Evolutionary conservation across 441 rosid genomes (phyloP), one percentile per base, ranked within the genome.

Genomic region (Corymbia citriodora): DNA sequence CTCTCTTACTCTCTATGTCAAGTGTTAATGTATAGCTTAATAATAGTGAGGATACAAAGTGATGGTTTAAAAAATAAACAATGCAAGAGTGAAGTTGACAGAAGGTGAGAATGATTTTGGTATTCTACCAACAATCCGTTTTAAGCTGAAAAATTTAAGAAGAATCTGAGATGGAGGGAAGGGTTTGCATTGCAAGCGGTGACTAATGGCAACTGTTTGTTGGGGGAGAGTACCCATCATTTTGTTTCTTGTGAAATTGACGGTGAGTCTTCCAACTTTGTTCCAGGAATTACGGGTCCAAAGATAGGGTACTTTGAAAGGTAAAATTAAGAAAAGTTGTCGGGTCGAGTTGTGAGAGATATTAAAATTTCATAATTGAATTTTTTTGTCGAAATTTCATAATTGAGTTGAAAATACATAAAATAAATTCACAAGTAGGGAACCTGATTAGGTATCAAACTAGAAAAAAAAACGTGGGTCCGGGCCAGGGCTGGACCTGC

Each of bases 81-180:
- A 7, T 63, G 18, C 10, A 29, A 15, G 21, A 8, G 72, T 29
- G 18, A 63, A 14, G 18, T 63, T 15, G 5, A 63, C 29, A 29
- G 29, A 7, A 63, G 33, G 72, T 29, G 72, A 63, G 33, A 63
- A 63, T 7, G 36, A 65, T n/a, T 14, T 65, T 65, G 19, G 72
- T 65, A 15, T 8, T n/a, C 0, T n/a, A 65, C 36, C 3, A n/a
- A n/a, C 2, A 1, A 2, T 65, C 36, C 72, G n/a, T n/a, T n/a
- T 8, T 65, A 65, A 15, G 17, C n/a, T 65, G 31, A 8, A 65
- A 65, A 65, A 0, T 29, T 15, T 7, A 65, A n/a, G 72, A 65
- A 14, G 9, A 63, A n/a, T 65, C 5, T n/a, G 10, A 65, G 36
- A 65, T 65, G 36, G 19, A 65, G 16, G 72, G 72, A 29, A 63